Evolutionary conservation across 805 yeast species (phyloP).

Genomic region (Metschnikowia peoriensis): DNA sequence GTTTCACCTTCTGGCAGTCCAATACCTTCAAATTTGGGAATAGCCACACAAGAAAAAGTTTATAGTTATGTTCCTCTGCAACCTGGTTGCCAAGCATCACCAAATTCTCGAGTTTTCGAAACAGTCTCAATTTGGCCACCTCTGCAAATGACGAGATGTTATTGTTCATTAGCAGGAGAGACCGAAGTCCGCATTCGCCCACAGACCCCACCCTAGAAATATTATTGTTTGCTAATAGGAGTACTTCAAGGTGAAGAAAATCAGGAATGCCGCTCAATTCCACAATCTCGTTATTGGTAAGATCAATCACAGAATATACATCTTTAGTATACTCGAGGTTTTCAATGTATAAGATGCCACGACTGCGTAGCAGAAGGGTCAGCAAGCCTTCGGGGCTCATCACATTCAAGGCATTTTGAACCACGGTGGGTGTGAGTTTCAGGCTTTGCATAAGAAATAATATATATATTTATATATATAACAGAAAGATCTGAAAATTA

Average conservation of each 20-base stretch:
- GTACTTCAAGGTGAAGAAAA: constrained; percentile 42
- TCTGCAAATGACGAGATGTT: constrained; percentile 43
- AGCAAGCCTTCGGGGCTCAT: constrained; percentile 36
- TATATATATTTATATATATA: background rate
- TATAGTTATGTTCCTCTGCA: constrained; percentile 48
- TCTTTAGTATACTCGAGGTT: constrained; percentile 32
- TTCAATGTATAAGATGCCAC: constrained; percentile 34
- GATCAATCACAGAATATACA: constrained; percentile 56
- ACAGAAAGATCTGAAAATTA: background rate
- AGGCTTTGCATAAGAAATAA: constrained; percentile 17
- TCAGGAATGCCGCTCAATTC: constrained; percentile 51
- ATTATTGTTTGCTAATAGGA: constrained; percentile 64
- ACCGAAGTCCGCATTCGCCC: constrained; percentile 32
- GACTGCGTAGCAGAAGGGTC: constrained; percentile 35
- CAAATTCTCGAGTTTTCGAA: constrained; percentile 30
- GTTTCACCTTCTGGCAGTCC: constrained; percentile 65
- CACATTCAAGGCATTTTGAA: constrained; percentile 30
- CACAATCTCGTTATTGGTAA: constrained; percentile 71
- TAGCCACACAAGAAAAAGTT: constrained; percentile 57
- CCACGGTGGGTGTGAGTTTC: constrained; percentile 35
- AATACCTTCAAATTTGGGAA: constrained; percentile 62
- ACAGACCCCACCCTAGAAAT: constrained; percentile 40
- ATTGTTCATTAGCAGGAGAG: constrained; percentile 54
- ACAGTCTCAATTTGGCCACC: constrained; percentile 24
- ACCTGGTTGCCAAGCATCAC: constrained; percentile 61